A percentile compares a stretch with the other conserved stretches of the same genome.
phyloP scores from a whole-genome alignment of 2,329 filamentous ascomycete genomes.

The Penicillium paneum region DNA sequence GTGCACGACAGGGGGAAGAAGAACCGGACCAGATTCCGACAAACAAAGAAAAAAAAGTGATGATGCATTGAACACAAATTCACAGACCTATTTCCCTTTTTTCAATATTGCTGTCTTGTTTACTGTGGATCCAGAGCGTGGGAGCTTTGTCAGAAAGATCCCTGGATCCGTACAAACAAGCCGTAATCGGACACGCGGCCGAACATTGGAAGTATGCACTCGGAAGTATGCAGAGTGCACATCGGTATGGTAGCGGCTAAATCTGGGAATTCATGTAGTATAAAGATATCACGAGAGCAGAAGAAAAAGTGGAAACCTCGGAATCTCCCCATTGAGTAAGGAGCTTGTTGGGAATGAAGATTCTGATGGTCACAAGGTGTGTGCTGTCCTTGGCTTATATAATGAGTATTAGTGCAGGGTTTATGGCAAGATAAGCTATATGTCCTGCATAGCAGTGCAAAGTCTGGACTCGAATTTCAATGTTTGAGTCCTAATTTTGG shows the following conservation, averaged over 20 bases:
- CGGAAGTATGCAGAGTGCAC: background rate
- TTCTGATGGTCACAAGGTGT: constrained; percentile 5
- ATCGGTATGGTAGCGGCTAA: background rate
- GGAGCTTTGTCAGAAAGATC: background rate
- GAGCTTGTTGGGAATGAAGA: constrained; percentile 9
- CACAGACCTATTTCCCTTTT: background rate
- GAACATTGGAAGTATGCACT: background rate
- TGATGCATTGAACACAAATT: background rate
- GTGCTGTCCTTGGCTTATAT: background rate
- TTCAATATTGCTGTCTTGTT: background rate
- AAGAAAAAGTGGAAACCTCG: constrained; percentile 3
- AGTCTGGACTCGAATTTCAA: background rate
- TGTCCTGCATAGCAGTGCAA: background rate
- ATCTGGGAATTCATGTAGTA: background rate
- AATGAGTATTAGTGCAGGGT: background rate
- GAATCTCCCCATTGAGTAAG: constrained; percentile 11
- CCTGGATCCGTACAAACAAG: background rate
- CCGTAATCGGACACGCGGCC: background rate
- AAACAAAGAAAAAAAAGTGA: background rate
- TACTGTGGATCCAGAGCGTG: background rate
- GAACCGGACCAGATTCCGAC: background rate
- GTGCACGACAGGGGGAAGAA: background rate
- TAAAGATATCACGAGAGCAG: background rate
- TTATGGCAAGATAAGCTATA: constrained; percentile 4
- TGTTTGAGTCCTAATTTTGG: background rate